Percentiles rank a stretch among this genome's conserved stretches.
phyloP scores from a whole-genome alignment of 176 grass and related monocot genomes.

The Carex cristatella region DNA sequence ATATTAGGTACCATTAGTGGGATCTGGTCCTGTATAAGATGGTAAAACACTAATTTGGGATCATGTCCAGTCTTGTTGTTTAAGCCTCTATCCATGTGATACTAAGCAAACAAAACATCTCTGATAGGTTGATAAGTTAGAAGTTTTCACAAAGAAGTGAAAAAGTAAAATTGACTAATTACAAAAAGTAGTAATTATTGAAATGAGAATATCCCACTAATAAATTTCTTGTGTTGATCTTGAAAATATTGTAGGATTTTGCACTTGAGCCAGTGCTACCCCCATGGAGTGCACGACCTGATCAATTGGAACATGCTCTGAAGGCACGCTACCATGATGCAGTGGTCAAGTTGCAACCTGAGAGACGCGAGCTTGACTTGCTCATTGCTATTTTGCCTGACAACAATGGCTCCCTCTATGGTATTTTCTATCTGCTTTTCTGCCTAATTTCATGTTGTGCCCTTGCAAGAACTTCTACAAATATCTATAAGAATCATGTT shows the following conservation, averaged over 20 bases:
- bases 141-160: not conserved
- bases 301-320: slow-evolving; percentile 52
- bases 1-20: not conserved
- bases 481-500: not conserved
- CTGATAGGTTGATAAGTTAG: not conserved
- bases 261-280: slow-evolving; percentile 65
- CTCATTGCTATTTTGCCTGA: slow-evolving; percentile 89
- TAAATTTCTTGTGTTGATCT: not conserved
- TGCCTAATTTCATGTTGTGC: not conserved
- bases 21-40: not conserved
- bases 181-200: not conserved
- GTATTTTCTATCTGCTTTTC: slow-evolving; percentile 31
- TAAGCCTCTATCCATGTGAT: not conserved
- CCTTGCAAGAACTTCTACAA: not conserved
- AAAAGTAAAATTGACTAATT: not conserved
- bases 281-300: slow-evolving; percentile 37
- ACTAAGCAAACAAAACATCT: not conserved
- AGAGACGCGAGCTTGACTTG: slow-evolving; percentile 54
- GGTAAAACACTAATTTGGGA: not conserved
- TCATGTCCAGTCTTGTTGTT: not conserved
- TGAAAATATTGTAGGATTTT: slow-evolving; percentile 46
- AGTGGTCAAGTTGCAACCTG: slow-evolving; percentile 47
- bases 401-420: slow-evolving; percentile 85
- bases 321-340: slow-evolving; percentile 60
- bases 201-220: not conserved